Percentiles rank a stretch among this genome's conserved stretches.
These are phyloP conservation scores for Taiozyma onychis DNA, from an alignment of 1,139 yeast species.

Conservation along the genomic window DNA sequence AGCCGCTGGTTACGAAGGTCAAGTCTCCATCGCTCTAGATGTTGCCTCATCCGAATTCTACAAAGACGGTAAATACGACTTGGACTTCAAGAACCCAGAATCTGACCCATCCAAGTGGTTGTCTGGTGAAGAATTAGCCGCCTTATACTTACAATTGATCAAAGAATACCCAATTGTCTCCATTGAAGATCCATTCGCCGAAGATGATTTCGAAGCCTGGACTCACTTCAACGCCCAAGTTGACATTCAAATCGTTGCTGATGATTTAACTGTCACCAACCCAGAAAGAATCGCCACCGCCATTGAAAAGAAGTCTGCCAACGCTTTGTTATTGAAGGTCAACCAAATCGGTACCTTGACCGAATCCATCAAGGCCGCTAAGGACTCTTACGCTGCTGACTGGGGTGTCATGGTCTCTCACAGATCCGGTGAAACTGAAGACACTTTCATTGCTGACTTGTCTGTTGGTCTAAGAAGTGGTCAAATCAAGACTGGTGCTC, in stretches of 20 bases:
- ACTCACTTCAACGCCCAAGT: slow-evolving; percentile 72
- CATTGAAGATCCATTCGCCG: slow-evolving; percentile 96
- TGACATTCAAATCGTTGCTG: slow-evolving; percentile 87
- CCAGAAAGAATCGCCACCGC: slow-evolving; percentile 89
- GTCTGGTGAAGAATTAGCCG: slow-evolving; percentile 80
- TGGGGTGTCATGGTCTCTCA: slow-evolving; percentile 99
- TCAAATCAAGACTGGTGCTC: slow-evolving; percentile 99
- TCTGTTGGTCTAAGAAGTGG: slow-evolving; percentile 96
- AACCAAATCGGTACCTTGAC: slow-evolving; percentile 91
- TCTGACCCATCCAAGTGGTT: slow-evolving; percentile 88
- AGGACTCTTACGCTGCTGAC: slow-evolving; percentile 83
- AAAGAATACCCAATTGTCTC: slow-evolving; percentile 94
- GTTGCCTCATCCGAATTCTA: slow-evolving; percentile 95
- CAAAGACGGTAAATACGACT: slow-evolving; percentile 93
- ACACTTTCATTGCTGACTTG: slow-evolving; percentile 94
- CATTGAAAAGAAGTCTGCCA: slow-evolving; percentile 90
- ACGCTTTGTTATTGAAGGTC: slow-evolving; percentile 90
- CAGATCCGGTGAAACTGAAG: slow-evolving; percentile 99
- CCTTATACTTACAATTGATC: slow-evolving; percentile 70
- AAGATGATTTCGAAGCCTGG: slow-evolving; percentile 99
- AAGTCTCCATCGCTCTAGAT: slow-evolving; percentile 86
- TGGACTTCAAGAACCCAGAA: slow-evolving; percentile 85
- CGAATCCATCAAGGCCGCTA: slow-evolving; percentile 91
- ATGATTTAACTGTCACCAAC: slow-evolving; percentile 97
- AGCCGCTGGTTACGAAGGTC: slow-evolving; percentile 89